Evolutionary conservation across 2,329 filamentous ascomycete genomes (phyloP), one percentile per base, ranked within the genome.

Genomic region (Venturiaceae sp.): DNA sequence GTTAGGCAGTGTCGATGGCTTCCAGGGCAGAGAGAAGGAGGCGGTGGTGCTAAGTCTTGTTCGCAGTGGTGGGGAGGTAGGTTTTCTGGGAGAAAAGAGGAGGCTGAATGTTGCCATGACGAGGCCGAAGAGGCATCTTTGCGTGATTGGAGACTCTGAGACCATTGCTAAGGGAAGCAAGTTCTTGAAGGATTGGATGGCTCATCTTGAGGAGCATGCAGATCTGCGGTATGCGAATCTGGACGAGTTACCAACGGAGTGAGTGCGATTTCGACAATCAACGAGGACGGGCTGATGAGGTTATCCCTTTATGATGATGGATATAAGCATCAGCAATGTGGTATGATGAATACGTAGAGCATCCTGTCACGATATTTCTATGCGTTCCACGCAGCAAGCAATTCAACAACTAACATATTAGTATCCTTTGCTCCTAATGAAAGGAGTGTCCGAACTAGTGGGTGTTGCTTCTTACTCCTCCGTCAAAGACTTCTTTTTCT

Each of bases 31-130:
- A 19, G 94, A 99, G 73, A 99, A 99, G 73, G 94, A 99, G 72
- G 94, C 90, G 2, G 86, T 99, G 16, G 82, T 99, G 39, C 86
- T 99, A 55, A 95, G 87, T 71, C 80, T 97, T n/a, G 94, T 99
- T 59, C 82, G 94, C 64, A 96, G 92, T 72, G 99, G 99, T 69
- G 64, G 83, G 5, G 83, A 91, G 53, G 92, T 97, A 14, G 94
- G 94, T 9, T 99, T 99, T 68, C 75, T 99, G 37, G 90, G 84
- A 14, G 94, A 99, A 74, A 95, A 92, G 78, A 82, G 94, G 63
- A 82, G 94, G 62, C 75, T 99, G 63, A 99, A 99, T 70, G 92
- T 90, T 95, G 92, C 94, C 57, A 97, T 99, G 92, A 99, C 94
- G 62, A 84, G 94, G 64, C 90, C 94, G 5, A 92, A 88, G 75